Percentiles rank a stretch among this genome's conserved stretches.
These are phyloP conservation scores for Cutaneotrichosporon cutaneum DNA, from an alignment of 1,284 basidiomycete species.

Conservation along the genomic window DNA sequence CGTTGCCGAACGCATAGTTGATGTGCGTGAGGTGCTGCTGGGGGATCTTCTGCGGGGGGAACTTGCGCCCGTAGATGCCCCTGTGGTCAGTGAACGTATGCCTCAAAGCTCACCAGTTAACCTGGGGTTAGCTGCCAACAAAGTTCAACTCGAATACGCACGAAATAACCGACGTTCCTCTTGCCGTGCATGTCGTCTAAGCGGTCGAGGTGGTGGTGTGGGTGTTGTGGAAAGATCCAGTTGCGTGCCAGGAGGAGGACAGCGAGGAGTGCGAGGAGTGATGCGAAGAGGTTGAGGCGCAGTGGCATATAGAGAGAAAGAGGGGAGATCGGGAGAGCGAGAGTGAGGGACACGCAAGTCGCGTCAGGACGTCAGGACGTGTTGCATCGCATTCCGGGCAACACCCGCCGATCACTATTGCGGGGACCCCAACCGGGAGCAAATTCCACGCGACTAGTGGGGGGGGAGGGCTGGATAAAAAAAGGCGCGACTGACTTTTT, in stretches of 20 bases:
- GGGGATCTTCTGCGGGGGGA: constrained; percentile 67
- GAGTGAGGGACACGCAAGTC: too few relatives aligned
- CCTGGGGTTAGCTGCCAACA: constrained; percentile 25
- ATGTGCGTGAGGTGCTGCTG: constrained; percentile 69
- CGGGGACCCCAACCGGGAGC: too few relatives aligned
- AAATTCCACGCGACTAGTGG: too few relatives aligned
- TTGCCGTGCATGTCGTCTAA: constrained; percentile 23
- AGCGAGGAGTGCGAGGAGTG: neutral
- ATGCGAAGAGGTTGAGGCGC: neutral
- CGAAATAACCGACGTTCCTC: constrained; percentile 41
- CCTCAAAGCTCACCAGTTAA: constrained; percentile 33
- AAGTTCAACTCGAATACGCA: constrained; percentile 15
- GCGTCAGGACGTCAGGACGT: too few relatives aligned
- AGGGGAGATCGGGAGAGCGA: neutral
- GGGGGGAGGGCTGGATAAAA: too few relatives aligned
- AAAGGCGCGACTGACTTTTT: too few relatives aligned
- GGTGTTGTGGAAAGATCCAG: neutral
- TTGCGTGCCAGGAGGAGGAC: neutral
- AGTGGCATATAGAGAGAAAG: neutral
- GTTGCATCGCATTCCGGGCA: too few relatives aligned
- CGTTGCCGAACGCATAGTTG: constrained; percentile 86
- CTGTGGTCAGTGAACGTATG: constrained; percentile 39
- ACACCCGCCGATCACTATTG: too few relatives aligned
- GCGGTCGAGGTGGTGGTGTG: neutral
- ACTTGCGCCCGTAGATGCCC: constrained; percentile 95